Evolutionary conservation across 164 flowering plant genomes (phyloP).

Genomic region (Sextonia rubra): DNA sequence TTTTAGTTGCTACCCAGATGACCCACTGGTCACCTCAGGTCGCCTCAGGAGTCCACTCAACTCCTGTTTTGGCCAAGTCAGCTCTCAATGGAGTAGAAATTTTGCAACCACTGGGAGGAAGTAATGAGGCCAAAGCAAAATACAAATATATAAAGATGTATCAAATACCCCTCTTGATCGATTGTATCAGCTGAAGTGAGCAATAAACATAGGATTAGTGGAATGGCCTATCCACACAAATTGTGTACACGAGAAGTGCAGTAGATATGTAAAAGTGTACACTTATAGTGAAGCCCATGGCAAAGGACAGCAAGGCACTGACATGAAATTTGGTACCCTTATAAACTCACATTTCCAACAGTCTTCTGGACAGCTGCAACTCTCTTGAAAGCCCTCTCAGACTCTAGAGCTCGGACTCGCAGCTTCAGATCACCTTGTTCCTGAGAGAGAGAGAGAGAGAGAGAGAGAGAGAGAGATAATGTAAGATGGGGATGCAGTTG

Average conservation of each 20-base stretch:
- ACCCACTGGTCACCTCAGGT: too few species aligned
- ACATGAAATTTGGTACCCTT: too few species aligned
- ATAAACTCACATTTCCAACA: constrained; percentile 69
- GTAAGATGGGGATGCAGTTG: background rate
- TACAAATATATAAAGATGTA: too few species aligned
- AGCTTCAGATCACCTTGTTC: constrained; percentile 99
- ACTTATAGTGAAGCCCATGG: background rate
- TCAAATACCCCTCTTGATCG: background rate
- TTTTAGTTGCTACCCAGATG: too few species aligned
- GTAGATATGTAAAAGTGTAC: background rate
- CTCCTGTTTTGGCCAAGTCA: too few species aligned
- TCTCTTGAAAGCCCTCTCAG: constrained; percentile 93
- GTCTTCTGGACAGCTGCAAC: constrained; percentile 94
- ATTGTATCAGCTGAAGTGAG: background rate
- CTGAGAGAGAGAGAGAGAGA: constrained; percentile 26
- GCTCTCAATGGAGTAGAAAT: too few species aligned
- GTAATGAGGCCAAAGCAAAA: background rate
- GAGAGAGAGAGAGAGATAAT: constrained; percentile 1
- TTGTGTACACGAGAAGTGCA: background rate
- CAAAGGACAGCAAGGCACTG: background rate
- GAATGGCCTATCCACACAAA: background rate
- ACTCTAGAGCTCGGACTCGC: constrained; percentile 83
- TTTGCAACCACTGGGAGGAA: too few species aligned
- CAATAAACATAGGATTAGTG: background rate
- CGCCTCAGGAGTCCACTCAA: too few species aligned